Evolutionary conservation across 2,329 filamentous ascomycete genomes (phyloP), one percentile per base, ranked within the genome.

Genomic region (Colletotrichum salicis): DNA sequence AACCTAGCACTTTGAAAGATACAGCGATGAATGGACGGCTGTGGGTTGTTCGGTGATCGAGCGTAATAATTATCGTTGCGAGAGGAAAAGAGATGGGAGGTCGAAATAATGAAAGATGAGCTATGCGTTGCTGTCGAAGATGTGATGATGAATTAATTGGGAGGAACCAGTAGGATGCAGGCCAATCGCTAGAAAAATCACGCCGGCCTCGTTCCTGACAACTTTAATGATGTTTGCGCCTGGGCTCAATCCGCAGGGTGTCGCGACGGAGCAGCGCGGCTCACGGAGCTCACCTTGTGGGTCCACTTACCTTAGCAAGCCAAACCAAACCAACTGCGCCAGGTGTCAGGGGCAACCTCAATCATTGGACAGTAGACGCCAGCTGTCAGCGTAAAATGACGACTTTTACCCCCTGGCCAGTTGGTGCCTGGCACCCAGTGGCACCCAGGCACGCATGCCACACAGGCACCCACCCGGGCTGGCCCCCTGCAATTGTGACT

Each of bases 211-310:
- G 41, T 66, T 64, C 66, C 29, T 64, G 59, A 31, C 70, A 72
- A 60, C 60, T 64, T 31, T 64, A 64, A 51, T 70, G 65, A 60
- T 70, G 70, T 72, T 70, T 72, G 70, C 70, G 70, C 70, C 70
- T 63, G 60, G 60, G 60, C 48, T 70, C 41, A 59, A 70, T 64
- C 59, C 61, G 13, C 15, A 55, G 61, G 41, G 19, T 56, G 51
- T 64, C 61, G 70, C 70, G 70, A 72, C 70, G 65, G 65, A 60
- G 58, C 24, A 48, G 41, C 59, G 58, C 68, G 69, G 69, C 59
- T 63, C 69, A 62, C 55, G 45, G 69, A 69, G 69, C 69, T 71
- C 27, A 27, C 27, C 45, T 27, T 48, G 69, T 71, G 69, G 69
- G 65, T 64, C 65, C 59, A 48, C 41, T 24, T 41, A 41, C 31